Percentiles rank a stretch among this genome's conserved stretches.
phyloP scores from a whole-genome alignment of 768 basidiomycete genomes.

The Pseudohyphozyma bogoriensis region DNA sequence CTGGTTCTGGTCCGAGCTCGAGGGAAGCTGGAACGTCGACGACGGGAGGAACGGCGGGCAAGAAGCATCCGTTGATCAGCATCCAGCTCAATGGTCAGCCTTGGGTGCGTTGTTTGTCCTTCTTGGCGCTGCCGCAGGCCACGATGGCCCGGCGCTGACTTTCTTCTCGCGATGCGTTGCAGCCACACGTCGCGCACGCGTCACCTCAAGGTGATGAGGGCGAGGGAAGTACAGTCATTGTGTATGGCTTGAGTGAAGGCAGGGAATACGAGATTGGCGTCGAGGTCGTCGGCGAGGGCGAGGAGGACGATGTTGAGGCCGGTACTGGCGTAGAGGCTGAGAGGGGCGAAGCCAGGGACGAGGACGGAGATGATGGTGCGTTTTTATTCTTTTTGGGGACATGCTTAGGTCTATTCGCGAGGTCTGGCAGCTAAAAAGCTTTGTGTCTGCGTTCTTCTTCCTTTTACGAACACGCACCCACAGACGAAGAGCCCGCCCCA shows the following conservation, averaged over 20 bases:
- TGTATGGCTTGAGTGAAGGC: slow-evolving; percentile 21
- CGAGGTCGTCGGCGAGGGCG: slow-evolving; percentile 14
- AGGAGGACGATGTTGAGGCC: neutral
- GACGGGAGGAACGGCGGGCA: neutral
- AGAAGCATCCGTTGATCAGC: slow-evolving; percentile 17
- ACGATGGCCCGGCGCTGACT: no score
- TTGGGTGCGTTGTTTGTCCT: no score
- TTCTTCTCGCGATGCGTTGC: no score
- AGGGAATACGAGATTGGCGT: slow-evolving; percentile 26
- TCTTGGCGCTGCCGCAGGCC: no score
- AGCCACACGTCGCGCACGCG: slow-evolving; percentile 28
- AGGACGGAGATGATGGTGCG: neutral
- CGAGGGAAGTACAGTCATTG: slow-evolving; percentile 24
- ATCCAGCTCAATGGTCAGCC: slow-evolving; percentile 24
- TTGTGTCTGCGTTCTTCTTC: neutral
- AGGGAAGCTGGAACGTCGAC: neutral
- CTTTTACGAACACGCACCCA: neutral
- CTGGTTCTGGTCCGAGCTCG: neutral
- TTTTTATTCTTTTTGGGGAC: neutral
- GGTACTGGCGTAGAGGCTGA: slow-evolving; percentile 1
- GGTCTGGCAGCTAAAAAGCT: neutral
- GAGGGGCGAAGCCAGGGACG: neutral
- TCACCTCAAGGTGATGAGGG: neutral
- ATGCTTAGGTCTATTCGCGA: neutral
- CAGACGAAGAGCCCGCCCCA: neutral